Conservation (phyloP, 192 early-diverging fungal genomes). For the Thamnidium elegans region DNA sequence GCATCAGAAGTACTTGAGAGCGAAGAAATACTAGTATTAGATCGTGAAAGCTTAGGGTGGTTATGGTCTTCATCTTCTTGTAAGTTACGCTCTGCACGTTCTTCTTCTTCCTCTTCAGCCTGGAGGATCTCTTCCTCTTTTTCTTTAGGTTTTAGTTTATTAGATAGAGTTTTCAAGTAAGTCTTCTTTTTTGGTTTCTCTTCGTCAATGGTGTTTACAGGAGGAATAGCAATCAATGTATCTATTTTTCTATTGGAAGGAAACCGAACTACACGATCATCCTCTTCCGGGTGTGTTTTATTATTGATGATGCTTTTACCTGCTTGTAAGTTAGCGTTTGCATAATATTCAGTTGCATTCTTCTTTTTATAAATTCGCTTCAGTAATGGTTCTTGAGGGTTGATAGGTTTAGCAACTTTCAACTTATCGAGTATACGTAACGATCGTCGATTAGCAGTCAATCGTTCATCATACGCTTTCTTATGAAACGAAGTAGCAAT, state of each 20-base stretch:
- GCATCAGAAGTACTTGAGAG: too few species aligned
- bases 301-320: background rate
- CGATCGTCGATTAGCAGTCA: constrained; percentile 26
- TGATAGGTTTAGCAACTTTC: constrained; percentile 21
- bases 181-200: background rate
- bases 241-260: constrained; percentile 20
- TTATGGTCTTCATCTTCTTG: background rate
- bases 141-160: background rate
- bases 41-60: background rate
- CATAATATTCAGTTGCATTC: constrained; percentile 8
- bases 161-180: background rate
- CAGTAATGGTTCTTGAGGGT: constrained; percentile 22
- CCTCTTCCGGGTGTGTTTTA: background rate
- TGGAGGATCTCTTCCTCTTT: background rate
- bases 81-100: background rate
- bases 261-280: constrained; percentile 22
- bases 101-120: background rate
- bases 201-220: background rate
- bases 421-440: constrained; percentile 26
- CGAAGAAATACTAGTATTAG: too few species aligned
- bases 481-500: constrained; percentile 1
- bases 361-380: constrained; percentile 13
- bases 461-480: constrained; percentile 33
- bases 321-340: background rate
- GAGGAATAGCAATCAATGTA: constrained; percentile 28